Evolutionary conservation across 805 yeast genomes (phyloP), one percentile per base, ranked within the genome.

Genomic region (Komagataella phaffii): DNA sequence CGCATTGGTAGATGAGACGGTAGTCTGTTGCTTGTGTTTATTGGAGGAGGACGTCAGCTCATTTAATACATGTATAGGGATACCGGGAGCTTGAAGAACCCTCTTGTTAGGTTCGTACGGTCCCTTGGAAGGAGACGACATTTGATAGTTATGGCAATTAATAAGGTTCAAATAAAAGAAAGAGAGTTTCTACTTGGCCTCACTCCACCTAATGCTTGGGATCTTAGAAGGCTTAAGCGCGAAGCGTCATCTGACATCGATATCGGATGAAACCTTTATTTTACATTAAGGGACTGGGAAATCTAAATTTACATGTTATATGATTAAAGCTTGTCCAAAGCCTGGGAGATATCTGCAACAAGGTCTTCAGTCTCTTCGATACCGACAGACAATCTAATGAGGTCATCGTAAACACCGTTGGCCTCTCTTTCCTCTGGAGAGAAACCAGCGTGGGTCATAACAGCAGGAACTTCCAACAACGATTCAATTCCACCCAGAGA

Each of bases 361-460:
- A 88, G 73, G 62, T 88, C 96, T 30, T 81, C 88, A 53, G 76
- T 71, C 60, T 85, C 95, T 71, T 88, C 96, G 55, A 88, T 84
- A 68, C 96, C 96, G 49, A 87, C 89, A 57, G 88, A 80, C 52
- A 88, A 73, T 73, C 96, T 81, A 59, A 88, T 74, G 67, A 88
- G 76, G 68, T 86, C 88, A 61, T 86, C 95, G 59, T 63, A 85
- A 48, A 87, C 93, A 56, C 95, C 95, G 54, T 80, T 76, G 50
- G 80, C 77, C 69, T 84, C 91, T 70, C 95, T 80, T 60, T 79
- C 82, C 51, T 73, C 86, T 64, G 74, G 73, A 62, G 93, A 88
- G 66, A 87, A 87, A 64, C 95, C 95, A 52, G 91, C 93, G 61
- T 87, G 96, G 60, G 96, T 87, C 96, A 87, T 87, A 53, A 81